Conservation (phyloP, 768 basidiomycete genomes). For the Termitomyces sp. region DNA sequence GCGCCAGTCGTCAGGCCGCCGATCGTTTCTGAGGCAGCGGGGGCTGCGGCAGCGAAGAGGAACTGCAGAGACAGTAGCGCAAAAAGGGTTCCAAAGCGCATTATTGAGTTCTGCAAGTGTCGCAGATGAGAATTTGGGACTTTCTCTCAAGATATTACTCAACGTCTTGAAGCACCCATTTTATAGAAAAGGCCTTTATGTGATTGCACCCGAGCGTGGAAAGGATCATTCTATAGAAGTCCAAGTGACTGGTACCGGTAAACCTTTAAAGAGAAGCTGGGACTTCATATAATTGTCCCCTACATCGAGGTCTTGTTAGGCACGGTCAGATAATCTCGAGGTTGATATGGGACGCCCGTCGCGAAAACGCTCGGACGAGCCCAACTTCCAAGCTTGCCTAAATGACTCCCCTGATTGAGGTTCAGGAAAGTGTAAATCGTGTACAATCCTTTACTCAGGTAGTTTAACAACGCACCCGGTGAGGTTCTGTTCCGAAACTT, state of each 20-base stretch:
- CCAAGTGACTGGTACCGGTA: not conserved
- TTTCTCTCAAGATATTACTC: not conserved
- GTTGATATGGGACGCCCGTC: not conserved
- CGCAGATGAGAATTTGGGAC: not conserved
- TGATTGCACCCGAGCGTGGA: slow-evolving; percentile 6
- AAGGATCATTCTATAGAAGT: not conserved
- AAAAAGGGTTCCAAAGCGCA: slow-evolving; percentile 7
- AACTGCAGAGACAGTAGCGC: slow-evolving; percentile 20
- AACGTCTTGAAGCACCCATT: not conserved
- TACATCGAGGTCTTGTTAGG: not conserved
- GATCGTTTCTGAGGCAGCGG: slow-evolving; percentile 13
- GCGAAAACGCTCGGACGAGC: not conserved
- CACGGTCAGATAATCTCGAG: not conserved
- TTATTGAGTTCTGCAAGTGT: not conserved
- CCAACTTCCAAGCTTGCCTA: not conserved
- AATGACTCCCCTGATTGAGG: not conserved
- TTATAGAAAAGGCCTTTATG: not conserved
- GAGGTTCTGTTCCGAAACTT: not conserved
- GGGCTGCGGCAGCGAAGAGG: slow-evolving; percentile 19
- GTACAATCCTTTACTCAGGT: not conserved
- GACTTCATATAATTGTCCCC: no score
- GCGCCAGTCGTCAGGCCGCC: slow-evolving; percentile 24
- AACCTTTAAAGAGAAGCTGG: not conserved
- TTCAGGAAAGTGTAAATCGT: not conserved
- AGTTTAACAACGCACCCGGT: no score